These are phyloP conservation scores for Aristolochia fimbriata DNA, from an alignment of 164 flowering plant species.

Conservation along the genomic window DNA sequence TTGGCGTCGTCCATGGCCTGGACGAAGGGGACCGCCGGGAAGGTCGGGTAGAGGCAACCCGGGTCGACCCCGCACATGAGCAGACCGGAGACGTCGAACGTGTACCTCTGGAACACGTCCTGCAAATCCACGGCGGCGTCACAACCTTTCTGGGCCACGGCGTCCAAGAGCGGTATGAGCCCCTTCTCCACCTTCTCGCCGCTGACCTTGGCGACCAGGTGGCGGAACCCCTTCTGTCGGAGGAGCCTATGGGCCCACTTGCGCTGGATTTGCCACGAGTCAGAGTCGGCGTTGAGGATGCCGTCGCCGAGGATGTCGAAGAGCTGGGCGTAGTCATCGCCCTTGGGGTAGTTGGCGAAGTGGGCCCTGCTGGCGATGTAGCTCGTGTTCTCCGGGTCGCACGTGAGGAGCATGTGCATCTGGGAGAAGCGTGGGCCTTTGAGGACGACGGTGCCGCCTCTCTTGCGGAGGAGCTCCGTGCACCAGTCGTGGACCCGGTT, in stretches of 20 bases:
- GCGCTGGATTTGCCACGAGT: slow-evolving; percentile 12
- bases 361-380: slow-evolving; percentile 10
- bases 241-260: slow-evolving; percentile 3
- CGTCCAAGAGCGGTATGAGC: slow-evolving; percentile 20
- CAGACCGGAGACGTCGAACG: slow-evolving; percentile 23
- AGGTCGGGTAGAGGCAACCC: slow-evolving; percentile 13
- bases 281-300: slow-evolving; percentile 16
- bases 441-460: slow-evolving; percentile 9
- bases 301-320: slow-evolving; percentile 21
- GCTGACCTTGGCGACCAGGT: slow-evolving; percentile 7
- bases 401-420: slow-evolving; percentile 8
- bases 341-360: slow-evolving; percentile 15
- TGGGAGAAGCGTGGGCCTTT: slow-evolving; percentile 20
- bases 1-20: slow-evolving; percentile 24
- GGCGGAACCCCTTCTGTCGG: slow-evolving; percentile 7
- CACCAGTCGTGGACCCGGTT: slow-evolving; percentile 15
- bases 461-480: slow-evolving; percentile 5
- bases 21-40: slow-evolving; percentile 21
- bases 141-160: not conserved
- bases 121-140: slow-evolving; percentile 25
- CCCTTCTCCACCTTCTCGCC: slow-evolving; percentile 15
- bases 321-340: not conserved
- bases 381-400: slow-evolving; percentile 19
- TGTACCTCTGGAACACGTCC: slow-evolving; percentile 26
- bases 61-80: slow-evolving; percentile 19